Base-by-base conservation (phyloP, 1,284 basidiomycete species). In the Pseudomicrostroma phylloplanum region DNA sequence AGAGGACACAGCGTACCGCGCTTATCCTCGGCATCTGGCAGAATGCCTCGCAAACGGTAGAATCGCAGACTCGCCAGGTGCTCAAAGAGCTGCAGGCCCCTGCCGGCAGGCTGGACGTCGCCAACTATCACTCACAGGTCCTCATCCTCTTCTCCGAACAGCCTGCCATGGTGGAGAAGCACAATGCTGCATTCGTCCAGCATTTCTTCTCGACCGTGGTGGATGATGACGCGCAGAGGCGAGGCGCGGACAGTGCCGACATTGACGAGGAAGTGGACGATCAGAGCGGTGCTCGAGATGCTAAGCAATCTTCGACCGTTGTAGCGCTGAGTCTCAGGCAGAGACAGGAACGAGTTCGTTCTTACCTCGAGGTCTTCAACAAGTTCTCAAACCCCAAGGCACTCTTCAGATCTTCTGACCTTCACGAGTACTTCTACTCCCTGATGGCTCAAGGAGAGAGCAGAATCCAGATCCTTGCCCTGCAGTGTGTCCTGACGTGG, bases 301-400 rank as follows among this genome's bases (percentile, higher is more conserved):
- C 6, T 6, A 36, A n/a, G 17, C 15, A 17, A 6, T 19, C 15
- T 12, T 39, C 54, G 57, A 11, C 21, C 57, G 11, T 60, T 58
- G 30, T 9, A 36, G 3, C 58, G 3, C 53, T 71, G 39, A 65
- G 64, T 53, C 59, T 66, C 30, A 63, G 63, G 55, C 67, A 72
- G 36, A 62, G 71, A 12, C 67, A 69, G 19, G 63, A 67, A 1
- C 73, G 72, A 43, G 71, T 77, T 42, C 70, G 61, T 15, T 82
- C 84, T 92, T 30, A 83, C 80, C 86, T 98, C 26, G 86, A 86
- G 40, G 83, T 98, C 1, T 90, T 97, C 76, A 85, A 89, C 61
- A 93, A 92, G 78, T 90, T 99, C 77, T 82, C 82, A 70, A 96
- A 96, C 74, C 92, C 92, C 11, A 93, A 92, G 80, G 89, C 90